Percentiles rank a stretch among this genome's conserved stretches.
phyloP scores from a whole-genome alignment of 352 stramenopile genomes.

The Pythium phragmiticola region DNA sequence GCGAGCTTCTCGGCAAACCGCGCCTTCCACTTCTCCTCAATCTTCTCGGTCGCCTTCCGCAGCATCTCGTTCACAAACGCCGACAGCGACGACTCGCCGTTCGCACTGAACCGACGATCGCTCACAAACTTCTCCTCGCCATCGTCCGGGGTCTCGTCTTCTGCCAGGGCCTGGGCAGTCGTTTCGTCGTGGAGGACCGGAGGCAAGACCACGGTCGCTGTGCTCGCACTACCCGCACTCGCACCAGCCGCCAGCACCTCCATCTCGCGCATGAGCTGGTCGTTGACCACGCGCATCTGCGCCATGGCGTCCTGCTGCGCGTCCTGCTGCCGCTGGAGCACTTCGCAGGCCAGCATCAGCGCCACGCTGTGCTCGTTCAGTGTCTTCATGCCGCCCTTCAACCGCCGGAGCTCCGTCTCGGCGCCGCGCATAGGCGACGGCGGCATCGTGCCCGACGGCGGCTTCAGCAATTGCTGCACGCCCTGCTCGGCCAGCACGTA shows the following conservation, averaged over 20 bases:
- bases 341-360: conserved; percentile 29
- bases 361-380: conserved; percentile 30
- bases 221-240: not conserved
- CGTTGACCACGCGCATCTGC: conserved; percentile 21
- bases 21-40: conserved; percentile 80
- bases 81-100: conserved; percentile 58
- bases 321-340: conserved; percentile 27
- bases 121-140: not conserved
- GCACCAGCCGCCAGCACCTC: conserved; percentile 12
- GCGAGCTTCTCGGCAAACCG: conserved; percentile 66
- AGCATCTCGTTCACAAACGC: conserved; percentile 74
- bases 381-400: conserved; percentile 41
- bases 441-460: conserved; percentile 32
- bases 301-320: conserved; percentile 19
- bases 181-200: conserved; percentile 2
- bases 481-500: conserved; percentile 61
- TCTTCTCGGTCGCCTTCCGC: conserved; percentile 75
- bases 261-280: conserved; percentile 26
- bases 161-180: not conserved
- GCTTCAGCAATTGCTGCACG: conserved; percentile 60
- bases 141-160: not conserved
- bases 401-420: conserved; percentile 41
- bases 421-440: conserved; percentile 38
- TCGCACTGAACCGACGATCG: conserved; percentile 12
- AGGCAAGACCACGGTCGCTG: conserved; percentile 3